Conservation (phyloP, 2,329 filamentous ascomycete species). For the Emmonsiellopsis sp. region DNA sequence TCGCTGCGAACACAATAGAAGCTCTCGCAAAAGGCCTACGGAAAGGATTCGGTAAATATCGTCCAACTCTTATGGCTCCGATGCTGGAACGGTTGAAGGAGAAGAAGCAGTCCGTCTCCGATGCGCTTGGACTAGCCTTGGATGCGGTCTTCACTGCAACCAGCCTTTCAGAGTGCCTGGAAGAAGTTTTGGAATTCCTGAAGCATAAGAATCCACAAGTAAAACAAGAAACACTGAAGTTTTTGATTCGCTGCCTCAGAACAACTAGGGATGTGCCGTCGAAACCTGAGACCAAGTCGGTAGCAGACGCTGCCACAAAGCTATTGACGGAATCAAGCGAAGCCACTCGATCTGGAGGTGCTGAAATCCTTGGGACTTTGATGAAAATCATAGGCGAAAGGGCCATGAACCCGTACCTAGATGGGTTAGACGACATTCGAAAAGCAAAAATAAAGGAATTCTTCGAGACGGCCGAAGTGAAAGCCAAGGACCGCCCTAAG, state of each 20-base stretch:
- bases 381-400: slow-evolving; percentile 99
- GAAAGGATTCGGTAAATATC: slow-evolving; percentile 68
- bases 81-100: slow-evolving; percentile 96
- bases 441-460: slow-evolving; percentile 95
- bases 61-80: slow-evolving; percentile 68
- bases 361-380: slow-evolving; percentile 82
- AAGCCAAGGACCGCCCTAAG: slow-evolving; percentile 88
- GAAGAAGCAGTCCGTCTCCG: slow-evolving; percentile 83
- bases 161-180: slow-evolving; percentile 72
- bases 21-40: slow-evolving; percentile 77
- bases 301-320: slow-evolving; percentile 85
- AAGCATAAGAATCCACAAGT: slow-evolving; percentile 96
- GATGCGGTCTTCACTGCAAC: slow-evolving; percentile 62
- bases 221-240: slow-evolving; percentile 89
- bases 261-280: slow-evolving; percentile 74
- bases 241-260: slow-evolving; percentile 78
- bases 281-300: slow-evolving; percentile 71
- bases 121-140: slow-evolving; percentile 76
- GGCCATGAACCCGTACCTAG: slow-evolving; percentile 85
- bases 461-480: slow-evolving; percentile 70
- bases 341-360: slow-evolving; percentile 74
- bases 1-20: slow-evolving; percentile 88
- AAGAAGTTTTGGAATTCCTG: slow-evolving; percentile 76
- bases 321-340: slow-evolving; percentile 83
- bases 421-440: slow-evolving; percentile 87